phyloP scores from a whole-genome alignment of 139 green algal genomes.

The Micractinium conductrix region DNA sequence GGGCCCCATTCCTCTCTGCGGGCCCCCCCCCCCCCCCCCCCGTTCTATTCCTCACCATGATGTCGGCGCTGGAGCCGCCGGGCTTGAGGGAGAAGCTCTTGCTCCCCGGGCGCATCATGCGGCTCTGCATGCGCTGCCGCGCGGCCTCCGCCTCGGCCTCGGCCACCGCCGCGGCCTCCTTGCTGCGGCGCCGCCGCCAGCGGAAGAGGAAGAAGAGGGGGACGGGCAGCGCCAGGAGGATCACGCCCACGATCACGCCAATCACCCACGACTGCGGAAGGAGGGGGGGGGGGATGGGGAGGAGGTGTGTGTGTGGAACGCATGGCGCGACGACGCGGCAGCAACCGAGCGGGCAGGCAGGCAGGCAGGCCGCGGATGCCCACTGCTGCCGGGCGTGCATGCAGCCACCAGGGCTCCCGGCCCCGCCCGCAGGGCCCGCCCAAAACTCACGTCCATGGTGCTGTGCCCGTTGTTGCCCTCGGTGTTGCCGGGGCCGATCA shows the following conservation, averaged over 20 bases:
- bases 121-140: constrained; percentile 28
- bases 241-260: constrained; percentile 15
- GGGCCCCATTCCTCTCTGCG: not conserved
- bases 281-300: too few relatives aligned
- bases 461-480: not conserved
- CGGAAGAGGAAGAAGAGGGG: constrained; percentile 20
- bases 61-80: constrained; percentile 16
- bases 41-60: constrained; percentile 16
- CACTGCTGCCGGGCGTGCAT: too few relatives aligned
- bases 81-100: constrained; percentile 33
- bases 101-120: constrained; percentile 24
- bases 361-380: too few relatives aligned
- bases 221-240: constrained; percentile 18
- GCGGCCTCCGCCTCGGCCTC: constrained; percentile 20
- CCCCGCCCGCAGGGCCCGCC: too few relatives aligned
- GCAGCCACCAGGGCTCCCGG: too few relatives aligned
- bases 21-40: not conserved
- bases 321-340: too few relatives aligned
- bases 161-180: not conserved
- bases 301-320: too few relatives aligned
- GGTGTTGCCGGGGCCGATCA: not conserved
- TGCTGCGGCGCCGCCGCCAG: constrained; percentile 12
- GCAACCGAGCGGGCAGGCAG: too few relatives aligned
- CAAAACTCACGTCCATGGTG: too few relatives aligned
- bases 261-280: constrained; percentile 18